Base-by-base conservation (phyloP, 495 filamentous ascomycete species). In the Lophiostoma macrostomum region DNA sequence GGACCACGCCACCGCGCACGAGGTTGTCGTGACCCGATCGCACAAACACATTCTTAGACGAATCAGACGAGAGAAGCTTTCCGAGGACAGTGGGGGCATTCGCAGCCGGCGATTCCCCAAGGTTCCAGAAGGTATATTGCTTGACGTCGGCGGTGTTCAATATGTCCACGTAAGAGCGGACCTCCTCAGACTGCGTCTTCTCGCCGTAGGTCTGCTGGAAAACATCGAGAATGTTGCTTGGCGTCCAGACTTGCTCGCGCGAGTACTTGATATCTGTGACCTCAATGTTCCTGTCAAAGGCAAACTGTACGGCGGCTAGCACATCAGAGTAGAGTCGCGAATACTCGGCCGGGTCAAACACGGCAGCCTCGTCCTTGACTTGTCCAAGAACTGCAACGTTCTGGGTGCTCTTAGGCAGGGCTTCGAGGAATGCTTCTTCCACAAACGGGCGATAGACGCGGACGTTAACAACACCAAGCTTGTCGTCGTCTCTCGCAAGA, bases 41-140 rank as follows among this genome's bases (percentile, higher is more conserved):
- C 44, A 85, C 75, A 53, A 84, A 84, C 52, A 98, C 79, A 59
- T 93, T 95, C 69, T 71, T 85, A 1, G 83, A 73, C 0, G 83
- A 84, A 64, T 93, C 86, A 36, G 74, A 73, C 8, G 90, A 84
- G 28, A 97, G 74, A 4, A 93, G 73, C 59, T 82, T 81, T 32
- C 84, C 83, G 24, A 96, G 68, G 30, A 77, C 77, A 18, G 77
- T 65, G 7, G 89, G 80, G 22, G 89, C 83, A 41, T 76, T 74
- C 34, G 73, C 75, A 28, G 84, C 80, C 1, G 70, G 68, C 20
- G 89, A 91, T 65, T 80, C 80, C 57, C 95, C 93, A 14, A 86
- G 69, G 67, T 96, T 88, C 93, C 91, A 98, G 76, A 98, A 95
- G 18, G 82, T 80, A 74, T 90, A 98, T 63, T 97, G 87, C 64